Conservation (phyloP, 345 rosid genomes). For the Heritiera fomes region DNA sequence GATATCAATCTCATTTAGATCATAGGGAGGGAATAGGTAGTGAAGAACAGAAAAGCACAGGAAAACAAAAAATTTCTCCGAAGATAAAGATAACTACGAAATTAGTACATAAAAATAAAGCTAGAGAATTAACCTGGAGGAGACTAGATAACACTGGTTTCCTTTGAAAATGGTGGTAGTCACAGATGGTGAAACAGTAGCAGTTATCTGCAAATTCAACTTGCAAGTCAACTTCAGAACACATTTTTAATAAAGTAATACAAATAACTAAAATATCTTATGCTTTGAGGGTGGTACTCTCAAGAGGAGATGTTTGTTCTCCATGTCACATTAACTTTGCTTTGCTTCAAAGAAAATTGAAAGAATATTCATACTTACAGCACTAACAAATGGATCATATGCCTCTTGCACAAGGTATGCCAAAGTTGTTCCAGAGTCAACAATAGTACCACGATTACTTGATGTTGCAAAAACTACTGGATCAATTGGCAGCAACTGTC, state of each 20-base stretch:
- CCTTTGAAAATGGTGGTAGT: constrained; percentile 67
- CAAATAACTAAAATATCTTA: background rate
- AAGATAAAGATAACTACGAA: background rate
- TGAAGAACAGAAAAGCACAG: constrained; percentile 10
- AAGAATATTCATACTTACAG: constrained; percentile 61
- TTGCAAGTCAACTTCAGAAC: constrained; percentile 21
- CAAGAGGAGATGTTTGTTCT: background rate
- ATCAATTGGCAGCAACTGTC: constrained; percentile 65
- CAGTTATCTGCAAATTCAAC: constrained; percentile 53
- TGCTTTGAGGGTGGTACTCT: background rate
- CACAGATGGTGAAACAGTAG: constrained; percentile 58
- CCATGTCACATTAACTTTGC: background rate
- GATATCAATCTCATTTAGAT: constrained; percentile 16
- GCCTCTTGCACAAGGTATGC: constrained; percentile 89
- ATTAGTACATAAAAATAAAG: constrained; percentile 18
- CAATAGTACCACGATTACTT: constrained; percentile 77
- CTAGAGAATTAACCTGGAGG: constrained; percentile 55
- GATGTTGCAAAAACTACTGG: constrained; percentile 67
- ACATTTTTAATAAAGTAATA: background rate
- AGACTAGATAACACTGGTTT: constrained; percentile 76
- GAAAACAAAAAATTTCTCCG: background rate
- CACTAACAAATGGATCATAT: constrained; percentile 70
- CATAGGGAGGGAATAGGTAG: background rate
- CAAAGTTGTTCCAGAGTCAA: constrained; percentile 98
- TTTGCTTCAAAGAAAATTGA: constrained; percentile 10